Evolutionary conservation across 2,329 filamentous ascomycete genomes (phyloP), one percentile per base, ranked within the genome.

Genomic region (Pseudogymnoascus sp.): DNA sequence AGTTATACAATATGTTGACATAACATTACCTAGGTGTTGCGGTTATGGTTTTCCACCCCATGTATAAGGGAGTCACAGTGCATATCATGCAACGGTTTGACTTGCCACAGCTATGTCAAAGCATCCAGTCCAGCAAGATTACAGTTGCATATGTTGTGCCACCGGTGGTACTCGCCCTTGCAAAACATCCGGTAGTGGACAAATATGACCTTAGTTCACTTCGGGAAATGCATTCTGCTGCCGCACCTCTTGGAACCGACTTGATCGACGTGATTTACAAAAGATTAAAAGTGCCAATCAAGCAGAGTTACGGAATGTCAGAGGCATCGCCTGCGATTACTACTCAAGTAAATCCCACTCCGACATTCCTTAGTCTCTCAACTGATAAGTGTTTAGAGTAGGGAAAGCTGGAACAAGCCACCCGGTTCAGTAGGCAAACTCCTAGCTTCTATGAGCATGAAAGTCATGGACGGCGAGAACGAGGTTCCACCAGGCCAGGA

Each of bases 291-390:
- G 79, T 93, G 29, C 86, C 87, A 6, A 85, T 95, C 66, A 96
- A 95, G 79, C 92, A 96, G 75, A 91, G 89, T 21, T 96, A 96
- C 71, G 92, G 92, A 0, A 81, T 96, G 10, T 90, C 86, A 6
- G 92, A 96, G 77, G 93, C 90, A n/a, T 86, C 87, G 26, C 91
- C 91, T 0, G 87, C 85, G 1, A 88, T 89, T 0, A 86, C 90
- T 68, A 83, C 84, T 11, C 89, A 90, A 35, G 33, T 35, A 35
- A 35, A 35, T 35, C 33, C 33, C 33, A 35, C 4, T 11, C 33
- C 33, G 8, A 35, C 33, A 10, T 35, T 11, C 33, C 7, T 35
- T 35, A 35, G 3, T 35, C 33, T 11, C 8, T 35, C 33, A 35
- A 13, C 33, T 35, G 7, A 35, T 35, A 35, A 35, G 7, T 35